These are phyloP conservation scores for Cotoneaster glaucophyllus DNA, from an alignment of 306 rosid genomes.

Conservation along the genomic window DNA sequence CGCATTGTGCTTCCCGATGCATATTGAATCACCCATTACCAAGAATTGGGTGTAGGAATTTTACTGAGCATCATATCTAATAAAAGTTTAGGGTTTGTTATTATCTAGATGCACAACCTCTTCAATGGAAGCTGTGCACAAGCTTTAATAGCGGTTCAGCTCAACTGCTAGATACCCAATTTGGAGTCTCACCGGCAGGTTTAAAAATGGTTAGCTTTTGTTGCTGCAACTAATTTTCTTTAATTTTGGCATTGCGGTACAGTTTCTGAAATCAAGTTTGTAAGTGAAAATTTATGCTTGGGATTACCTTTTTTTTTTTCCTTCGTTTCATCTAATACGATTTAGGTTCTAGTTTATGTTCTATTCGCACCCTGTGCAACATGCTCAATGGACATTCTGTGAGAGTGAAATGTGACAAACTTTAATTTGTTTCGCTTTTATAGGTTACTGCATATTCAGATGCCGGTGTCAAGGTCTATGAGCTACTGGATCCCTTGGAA, in stretches of 20 bases:
- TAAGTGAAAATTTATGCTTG: background rate
- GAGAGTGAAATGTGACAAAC: background rate
- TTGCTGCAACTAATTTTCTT: background rate
- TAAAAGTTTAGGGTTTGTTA: background rate
- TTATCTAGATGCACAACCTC: conserved; percentile 56
- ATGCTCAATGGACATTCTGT: background rate
- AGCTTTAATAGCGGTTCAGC: conserved; percentile 46
- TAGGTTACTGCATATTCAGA: background rate
- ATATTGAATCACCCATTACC: background rate
- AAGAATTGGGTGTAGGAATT: background rate
- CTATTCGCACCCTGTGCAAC: background rate
- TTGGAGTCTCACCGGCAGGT: conserved; percentile 53
- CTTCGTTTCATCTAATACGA: conserved; percentile 11
- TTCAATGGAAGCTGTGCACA: conserved; percentile 75
- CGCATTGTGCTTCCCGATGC: background rate
- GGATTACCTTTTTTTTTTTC: background rate
- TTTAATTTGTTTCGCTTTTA: background rate
- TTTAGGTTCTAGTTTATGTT: background rate
- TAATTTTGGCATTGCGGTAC: background rate
- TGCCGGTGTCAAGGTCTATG: conserved; percentile 21
- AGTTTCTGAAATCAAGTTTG: background rate
- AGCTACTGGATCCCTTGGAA: conserved; percentile 76
- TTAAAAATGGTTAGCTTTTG: conserved; percentile 69
- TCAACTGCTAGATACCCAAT: conserved; percentile 73
- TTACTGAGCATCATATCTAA: background rate